phyloP scores from a whole-genome alignment of 2,329 filamentous ascomycete species.

The Fusarium sp. region DNA sequence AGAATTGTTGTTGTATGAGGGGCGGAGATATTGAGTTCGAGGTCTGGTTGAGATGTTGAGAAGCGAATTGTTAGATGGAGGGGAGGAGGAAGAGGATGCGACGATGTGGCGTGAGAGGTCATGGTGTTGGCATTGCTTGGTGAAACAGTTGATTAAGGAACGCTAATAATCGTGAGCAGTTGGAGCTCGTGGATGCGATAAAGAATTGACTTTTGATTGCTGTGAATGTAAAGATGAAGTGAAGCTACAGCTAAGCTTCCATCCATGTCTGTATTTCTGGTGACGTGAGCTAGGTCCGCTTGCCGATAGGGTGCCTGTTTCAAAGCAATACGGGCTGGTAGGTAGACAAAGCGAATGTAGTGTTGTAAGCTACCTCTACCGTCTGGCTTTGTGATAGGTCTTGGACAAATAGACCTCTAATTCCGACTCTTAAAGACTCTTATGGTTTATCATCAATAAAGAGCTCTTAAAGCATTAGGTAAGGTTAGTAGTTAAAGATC shows the following conservation, averaged over 20 bases:
- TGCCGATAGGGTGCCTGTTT: not conserved
- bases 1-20: constrained; percentile 78
- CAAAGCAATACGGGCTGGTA: not conserved
- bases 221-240: constrained; percentile 9
- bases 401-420: not conserved
- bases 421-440: too few relatives aligned
- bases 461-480: not conserved
- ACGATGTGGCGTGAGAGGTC: constrained; percentile 38
- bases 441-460: not conserved
- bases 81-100: constrained; percentile 50
- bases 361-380: not conserved
- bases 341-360: not conserved
- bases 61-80: constrained; percentile 91
- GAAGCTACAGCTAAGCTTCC: not conserved
- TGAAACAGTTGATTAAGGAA: not conserved
- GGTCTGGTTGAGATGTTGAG: constrained; percentile 84
- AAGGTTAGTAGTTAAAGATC: not conserved
- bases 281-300: constrained; percentile 27
- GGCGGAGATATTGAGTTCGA: constrained; percentile 78
- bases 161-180: rapidly evolving
- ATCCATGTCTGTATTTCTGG: not conserved
- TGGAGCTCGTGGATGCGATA: not conserved
- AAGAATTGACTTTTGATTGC: not conserved
- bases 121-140: constrained; percentile 45
- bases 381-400: not conserved